These are phyloP conservation scores for Cymbopogon flexuosus DNA, from an alignment of 202 grass and related monocot species.

Conservation along the genomic window DNA sequence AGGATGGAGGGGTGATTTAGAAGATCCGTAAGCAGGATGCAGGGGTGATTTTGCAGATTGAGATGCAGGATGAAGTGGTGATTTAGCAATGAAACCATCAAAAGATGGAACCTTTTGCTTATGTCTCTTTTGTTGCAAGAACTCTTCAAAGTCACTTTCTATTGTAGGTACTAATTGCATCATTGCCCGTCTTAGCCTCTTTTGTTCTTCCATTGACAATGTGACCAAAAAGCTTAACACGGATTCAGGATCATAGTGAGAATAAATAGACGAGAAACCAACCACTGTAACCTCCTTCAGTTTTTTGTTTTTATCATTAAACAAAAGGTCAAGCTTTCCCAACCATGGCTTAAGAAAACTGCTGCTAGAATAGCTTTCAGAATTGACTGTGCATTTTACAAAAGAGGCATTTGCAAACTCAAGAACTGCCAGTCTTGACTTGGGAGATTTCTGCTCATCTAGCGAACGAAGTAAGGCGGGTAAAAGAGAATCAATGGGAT, in stretches of 20 bases:
- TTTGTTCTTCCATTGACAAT: slow-evolving; percentile 87
- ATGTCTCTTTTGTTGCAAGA: slow-evolving; percentile 70
- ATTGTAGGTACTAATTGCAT: slow-evolving; percentile 65
- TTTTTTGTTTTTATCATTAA: slow-evolving; percentile 77
- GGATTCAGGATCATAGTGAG: slow-evolving; percentile 58
- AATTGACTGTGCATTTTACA: slow-evolving; percentile 54
- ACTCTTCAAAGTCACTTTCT: slow-evolving; percentile 70
- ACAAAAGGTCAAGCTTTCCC: slow-evolving; percentile 58
- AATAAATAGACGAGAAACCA: slow-evolving; percentile 81
- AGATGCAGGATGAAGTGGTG: slow-evolving; percentile 16
- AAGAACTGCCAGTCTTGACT: slow-evolving; percentile 62
- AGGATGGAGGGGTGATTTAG: slow-evolving; percentile 21
- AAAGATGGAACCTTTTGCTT: slow-evolving; percentile 42
- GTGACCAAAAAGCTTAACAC: slow-evolving; percentile 72
- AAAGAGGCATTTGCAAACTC: slow-evolving; percentile 83
- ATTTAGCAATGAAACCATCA: slow-evolving; percentile 45
- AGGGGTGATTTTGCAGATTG: slow-evolving; percentile 21
- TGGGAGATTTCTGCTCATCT: slow-evolving; percentile 81
- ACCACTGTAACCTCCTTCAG: slow-evolving; percentile 60
- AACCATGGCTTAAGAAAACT: slow-evolving; percentile 93
- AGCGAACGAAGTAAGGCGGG: slow-evolving; percentile 72
- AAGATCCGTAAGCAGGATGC: slow-evolving; percentile 8
- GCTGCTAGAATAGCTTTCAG: slow-evolving; percentile 56
- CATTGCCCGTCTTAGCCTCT: slow-evolving; percentile 53
- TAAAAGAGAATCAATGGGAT: slow-evolving; percentile 79